phyloP scores from a whole-genome alignment of 345 rosid genomes.

The Syzygium jambos region DNA sequence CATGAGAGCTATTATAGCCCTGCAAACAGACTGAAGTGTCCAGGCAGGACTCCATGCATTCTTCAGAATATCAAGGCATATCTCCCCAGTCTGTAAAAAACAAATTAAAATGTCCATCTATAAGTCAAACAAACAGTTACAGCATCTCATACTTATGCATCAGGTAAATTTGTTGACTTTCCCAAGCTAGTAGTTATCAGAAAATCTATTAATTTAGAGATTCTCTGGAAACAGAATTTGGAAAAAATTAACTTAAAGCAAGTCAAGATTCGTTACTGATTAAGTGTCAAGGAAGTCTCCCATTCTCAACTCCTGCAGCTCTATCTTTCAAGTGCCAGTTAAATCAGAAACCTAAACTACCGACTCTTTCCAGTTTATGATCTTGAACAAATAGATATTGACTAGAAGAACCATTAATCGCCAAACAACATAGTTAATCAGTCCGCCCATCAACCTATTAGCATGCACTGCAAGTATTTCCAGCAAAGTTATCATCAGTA shows the following conservation, averaged over 20 bases:
- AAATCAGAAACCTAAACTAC: background rate
- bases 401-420: background rate
- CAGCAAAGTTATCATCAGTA: background rate
- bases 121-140: background rate
- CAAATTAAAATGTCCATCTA: background rate
- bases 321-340: background rate
- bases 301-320: background rate
- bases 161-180: background rate
- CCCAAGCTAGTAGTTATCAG: background rate
- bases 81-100: slow-evolving; percentile 74
- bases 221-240: background rate
- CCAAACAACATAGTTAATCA: background rate
- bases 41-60: slow-evolving; percentile 99
- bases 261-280: background rate
- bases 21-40: slow-evolving; percentile 97
- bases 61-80: slow-evolving; percentile 96
- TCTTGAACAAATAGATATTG: background rate
- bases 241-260: background rate
- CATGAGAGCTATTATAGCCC: slow-evolving; percentile 96
- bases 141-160: background rate
- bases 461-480: background rate
- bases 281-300: background rate
- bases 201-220: background rate
- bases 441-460: background rate
- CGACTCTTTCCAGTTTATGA: background rate